These are phyloP conservation scores for Viridothelium virens DNA, from an alignment of 495 filamentous ascomycete species.

Conservation along the genomic window DNA sequence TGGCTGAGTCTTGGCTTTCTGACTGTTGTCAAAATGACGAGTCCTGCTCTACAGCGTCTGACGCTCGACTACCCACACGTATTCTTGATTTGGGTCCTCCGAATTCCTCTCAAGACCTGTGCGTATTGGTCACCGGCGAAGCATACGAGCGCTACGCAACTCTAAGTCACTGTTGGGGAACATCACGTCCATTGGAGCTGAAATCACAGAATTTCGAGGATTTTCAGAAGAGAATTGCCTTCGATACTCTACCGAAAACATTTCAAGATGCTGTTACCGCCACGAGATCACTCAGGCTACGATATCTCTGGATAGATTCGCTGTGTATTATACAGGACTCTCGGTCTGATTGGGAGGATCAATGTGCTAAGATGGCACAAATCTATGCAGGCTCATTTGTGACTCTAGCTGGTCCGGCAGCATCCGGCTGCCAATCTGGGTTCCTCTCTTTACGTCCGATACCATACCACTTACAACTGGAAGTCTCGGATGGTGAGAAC, in stretches of 20 bases:
- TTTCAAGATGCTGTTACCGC: conserved; percentile 14
- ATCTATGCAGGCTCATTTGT: conserved; percentile 29
- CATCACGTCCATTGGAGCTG: not conserved
- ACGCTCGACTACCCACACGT: not conserved
- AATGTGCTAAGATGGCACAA: conserved; percentile 27
- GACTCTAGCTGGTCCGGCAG: conserved; percentile 24
- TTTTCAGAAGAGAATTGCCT: not conserved
- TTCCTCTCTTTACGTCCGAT: not conserved
- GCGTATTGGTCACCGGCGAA: not conserved
- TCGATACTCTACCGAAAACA: conserved; percentile 11
- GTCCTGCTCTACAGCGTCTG: too few species aligned
- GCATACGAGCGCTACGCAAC: conserved; percentile 8
- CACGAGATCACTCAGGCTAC: conserved; percentile 11
- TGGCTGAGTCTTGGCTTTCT: too few species aligned
- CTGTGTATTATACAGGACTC: conserved; percentile 36
- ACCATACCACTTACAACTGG: not conserved
- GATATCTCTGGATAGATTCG: conserved; percentile 36
- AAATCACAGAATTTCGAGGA: not conserved
- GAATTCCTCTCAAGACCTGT: not conserved
- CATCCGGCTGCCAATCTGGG: conserved; percentile 14
- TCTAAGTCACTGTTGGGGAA: conserved; percentile 23
- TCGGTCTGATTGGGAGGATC: conserved; percentile 29
- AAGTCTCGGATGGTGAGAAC: too few species aligned
- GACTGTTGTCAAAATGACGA: too few species aligned
- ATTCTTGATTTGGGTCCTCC: not conserved